A percentile compares a stretch with the other conserved stretches of the same genome.
phyloP scores from a whole-genome alignment of 257 asterid genomes.

The Solanum ahanhuiri region DNA sequence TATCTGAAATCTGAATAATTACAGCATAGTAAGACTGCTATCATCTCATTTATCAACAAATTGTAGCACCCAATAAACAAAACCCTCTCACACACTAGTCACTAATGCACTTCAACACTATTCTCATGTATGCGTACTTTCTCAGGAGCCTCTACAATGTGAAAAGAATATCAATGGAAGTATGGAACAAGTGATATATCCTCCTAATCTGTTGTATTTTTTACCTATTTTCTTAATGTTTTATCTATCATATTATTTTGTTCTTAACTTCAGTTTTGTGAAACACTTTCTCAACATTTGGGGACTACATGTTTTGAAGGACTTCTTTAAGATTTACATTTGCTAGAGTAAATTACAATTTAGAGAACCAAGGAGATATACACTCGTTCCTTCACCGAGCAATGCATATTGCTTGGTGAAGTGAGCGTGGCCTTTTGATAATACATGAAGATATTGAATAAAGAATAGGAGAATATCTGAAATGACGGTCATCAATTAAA shows the following conservation, averaged over 20 bases:
- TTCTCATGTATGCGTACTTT: neutral
- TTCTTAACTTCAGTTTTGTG: neutral
- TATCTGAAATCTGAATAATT: conserved; percentile 55
- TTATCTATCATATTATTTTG: neutral
- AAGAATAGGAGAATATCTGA: neutral
- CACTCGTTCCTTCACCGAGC: neutral
- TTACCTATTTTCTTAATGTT: neutral
- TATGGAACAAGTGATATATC: neutral
- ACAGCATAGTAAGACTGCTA: neutral
- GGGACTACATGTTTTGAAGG: neutral
- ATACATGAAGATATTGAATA: neutral
- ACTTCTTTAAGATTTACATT: neutral
- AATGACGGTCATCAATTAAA: neutral
- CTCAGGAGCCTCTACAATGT: conserved; percentile 1
- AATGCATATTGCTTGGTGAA: neutral
- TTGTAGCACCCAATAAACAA: neutral
- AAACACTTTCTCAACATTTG: neutral
- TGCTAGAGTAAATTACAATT: neutral
- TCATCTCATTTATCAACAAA: neutral
- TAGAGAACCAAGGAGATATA: neutral
- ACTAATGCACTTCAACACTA: neutral
- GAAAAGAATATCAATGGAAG: neutral
- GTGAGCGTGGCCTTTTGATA: neutral
- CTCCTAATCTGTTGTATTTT: neutral
- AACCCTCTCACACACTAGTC: neutral